phyloP scores from a whole-genome alignment of 2,329 filamentous ascomycete genomes.

The Dothistroma septosporum region DNA sequence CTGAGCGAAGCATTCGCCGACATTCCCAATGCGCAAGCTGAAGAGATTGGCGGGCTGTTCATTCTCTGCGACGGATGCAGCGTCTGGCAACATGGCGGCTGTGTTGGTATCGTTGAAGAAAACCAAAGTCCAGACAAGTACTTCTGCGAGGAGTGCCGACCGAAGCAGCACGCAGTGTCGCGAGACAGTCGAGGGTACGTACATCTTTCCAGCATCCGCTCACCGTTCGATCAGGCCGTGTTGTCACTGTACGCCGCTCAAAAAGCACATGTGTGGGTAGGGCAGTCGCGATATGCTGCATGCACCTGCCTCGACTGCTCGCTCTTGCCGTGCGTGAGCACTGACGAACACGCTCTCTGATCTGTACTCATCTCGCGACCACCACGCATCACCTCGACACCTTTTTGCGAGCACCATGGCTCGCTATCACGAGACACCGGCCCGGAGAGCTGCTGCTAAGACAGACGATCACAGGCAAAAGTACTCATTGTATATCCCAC shows the following conservation, averaged over 20 bases:
- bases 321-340: background rate
- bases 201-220: constrained; percentile 28
- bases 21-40: constrained; percentile 58
- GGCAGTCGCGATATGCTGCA: background rate
- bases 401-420: constrained; percentile 18
- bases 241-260: background rate
- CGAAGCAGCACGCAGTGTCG: constrained; percentile 82
- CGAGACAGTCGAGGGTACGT: constrained; percentile 79
- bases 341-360: background rate
- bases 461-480: constrained; percentile 48
- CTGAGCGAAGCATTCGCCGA: constrained; percentile 48
- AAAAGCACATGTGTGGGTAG: background rate
- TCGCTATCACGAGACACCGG: constrained; percentile 26
- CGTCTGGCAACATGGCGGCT: constrained; percentile 98
- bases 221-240: background rate
- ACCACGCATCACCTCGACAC: background rate
- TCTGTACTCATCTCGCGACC: background rate
- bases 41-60: constrained; percentile 90
- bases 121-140: constrained; percentile 92
- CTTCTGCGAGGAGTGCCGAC: constrained; percentile 92
- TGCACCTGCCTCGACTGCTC: background rate
- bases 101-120: constrained; percentile 94
- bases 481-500: constrained; percentile 61
- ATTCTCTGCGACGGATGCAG: constrained; percentile 97
- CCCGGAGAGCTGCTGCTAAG: constrained; percentile 28